A percentile compares a stretch with the other conserved stretches of the same genome.
phyloP scores from a whole-genome alignment of 2,329 filamentous ascomycete genomes.

The Clonostachys chloroleuca region DNA sequence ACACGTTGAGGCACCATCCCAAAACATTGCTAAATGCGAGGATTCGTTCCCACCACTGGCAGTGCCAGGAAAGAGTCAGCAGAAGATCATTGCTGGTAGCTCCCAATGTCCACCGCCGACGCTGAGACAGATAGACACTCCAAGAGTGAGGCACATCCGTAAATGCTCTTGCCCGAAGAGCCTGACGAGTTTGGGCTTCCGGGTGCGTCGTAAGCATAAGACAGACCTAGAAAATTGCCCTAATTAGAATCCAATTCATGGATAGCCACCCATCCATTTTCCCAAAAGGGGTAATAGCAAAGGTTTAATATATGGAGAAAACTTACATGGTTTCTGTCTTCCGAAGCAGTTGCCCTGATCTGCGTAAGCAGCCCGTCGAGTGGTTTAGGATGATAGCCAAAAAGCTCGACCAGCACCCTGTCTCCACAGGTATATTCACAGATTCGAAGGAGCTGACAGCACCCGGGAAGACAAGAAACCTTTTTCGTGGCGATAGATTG shows the following conservation, averaged over 20 bases:
- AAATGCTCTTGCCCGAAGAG: constrained; percentile 29
- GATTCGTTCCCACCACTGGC: constrained; percentile 15
- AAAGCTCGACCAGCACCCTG: constrained; percentile 10
- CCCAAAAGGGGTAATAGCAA: background rate
- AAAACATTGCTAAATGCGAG: constrained; percentile 13
- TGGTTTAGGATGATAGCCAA: constrained; percentile 13
- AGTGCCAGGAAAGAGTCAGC: constrained; percentile 8
- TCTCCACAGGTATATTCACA: constrained; percentile 15
- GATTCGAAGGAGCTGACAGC: constrained; percentile 12
- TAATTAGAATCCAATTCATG: background rate
- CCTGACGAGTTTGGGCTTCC: constrained; percentile 28
- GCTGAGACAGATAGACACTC: constrained; percentile 28
- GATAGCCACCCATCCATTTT: background rate
- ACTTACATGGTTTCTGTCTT: constrained; percentile 12
- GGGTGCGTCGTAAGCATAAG: constrained; percentile 19
- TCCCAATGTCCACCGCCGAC: constrained; percentile 16
- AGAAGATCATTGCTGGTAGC: constrained; percentile 15
- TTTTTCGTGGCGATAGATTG: constrained; percentile 16
- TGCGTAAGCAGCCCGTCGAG: constrained; percentile 13
- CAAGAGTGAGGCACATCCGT: constrained; percentile 30
- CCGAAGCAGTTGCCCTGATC: constrained; percentile 14
- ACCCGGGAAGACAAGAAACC: constrained; percentile 13
- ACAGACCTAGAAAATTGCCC: constrained; percentile 6
- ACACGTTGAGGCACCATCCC: constrained; percentile 14
- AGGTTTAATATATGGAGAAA: background rate